phyloP scores from a whole-genome alignment of 345 rosid species.

The Arabidopsis suecica region DNA sequence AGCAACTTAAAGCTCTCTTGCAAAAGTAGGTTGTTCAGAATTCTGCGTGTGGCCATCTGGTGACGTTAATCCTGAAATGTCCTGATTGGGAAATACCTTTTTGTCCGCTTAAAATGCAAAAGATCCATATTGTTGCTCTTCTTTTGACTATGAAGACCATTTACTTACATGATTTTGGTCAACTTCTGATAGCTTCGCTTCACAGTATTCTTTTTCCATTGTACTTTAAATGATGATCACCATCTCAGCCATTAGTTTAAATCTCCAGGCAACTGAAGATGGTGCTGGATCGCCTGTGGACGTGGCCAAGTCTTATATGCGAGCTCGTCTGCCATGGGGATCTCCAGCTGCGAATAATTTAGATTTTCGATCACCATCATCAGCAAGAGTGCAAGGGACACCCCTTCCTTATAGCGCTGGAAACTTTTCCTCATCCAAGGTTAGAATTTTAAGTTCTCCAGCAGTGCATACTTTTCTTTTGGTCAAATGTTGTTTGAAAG shows the following conservation, averaged over 20 bases:
- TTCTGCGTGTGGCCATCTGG: conserved; percentile 7
- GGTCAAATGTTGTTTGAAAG: conserved; percentile 28
- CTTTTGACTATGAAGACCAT: conserved; percentile 7
- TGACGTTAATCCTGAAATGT: conserved; percentile 5
- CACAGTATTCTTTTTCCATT: conserved; percentile 25
- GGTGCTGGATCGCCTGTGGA: conserved; percentile 80
- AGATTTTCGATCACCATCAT: conserved; percentile 55
- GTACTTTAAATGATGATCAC: conserved; percentile 23
- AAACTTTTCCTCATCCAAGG: conserved; percentile 62
- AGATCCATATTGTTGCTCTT: conserved; percentile 1
- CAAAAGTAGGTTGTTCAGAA: conserved; percentile 9
- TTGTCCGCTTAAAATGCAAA: neutral
- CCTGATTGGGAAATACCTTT: neutral
- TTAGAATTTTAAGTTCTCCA: conserved; percentile 33
- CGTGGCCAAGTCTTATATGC: conserved; percentile 85
- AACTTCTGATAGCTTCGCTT: neutral
- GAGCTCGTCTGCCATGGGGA: conserved; percentile 70
- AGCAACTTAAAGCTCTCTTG: conserved; percentile 13
- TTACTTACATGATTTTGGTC: neutral
- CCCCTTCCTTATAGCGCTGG: conserved; percentile 53
- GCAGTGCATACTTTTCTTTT: conserved; percentile 9
- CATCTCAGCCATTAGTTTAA: conserved; percentile 29
- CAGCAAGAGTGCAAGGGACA: conserved; percentile 52
- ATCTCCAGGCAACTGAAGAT: conserved; percentile 53
- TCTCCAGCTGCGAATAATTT: conserved; percentile 56